Conservation (phyloP, 1,284 basidiomycete genomes). For the Mycena citricolor region DNA sequence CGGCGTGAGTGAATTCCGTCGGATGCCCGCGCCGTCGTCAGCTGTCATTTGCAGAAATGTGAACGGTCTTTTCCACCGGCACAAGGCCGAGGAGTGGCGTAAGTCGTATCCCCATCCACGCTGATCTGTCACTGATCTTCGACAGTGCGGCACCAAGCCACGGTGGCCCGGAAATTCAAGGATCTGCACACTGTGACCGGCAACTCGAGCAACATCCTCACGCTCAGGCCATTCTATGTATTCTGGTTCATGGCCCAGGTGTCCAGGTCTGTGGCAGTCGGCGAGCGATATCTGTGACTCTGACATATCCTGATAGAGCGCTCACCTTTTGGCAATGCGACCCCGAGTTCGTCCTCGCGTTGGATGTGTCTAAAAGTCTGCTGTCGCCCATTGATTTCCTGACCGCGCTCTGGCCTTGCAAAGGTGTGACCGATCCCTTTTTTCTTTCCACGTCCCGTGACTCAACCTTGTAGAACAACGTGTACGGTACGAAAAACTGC, state of each 20-base stretch:
- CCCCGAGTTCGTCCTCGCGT: slow-evolving; percentile 55
- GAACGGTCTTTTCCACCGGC: slow-evolving; percentile 54
- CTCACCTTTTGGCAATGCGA: slow-evolving; percentile 65
- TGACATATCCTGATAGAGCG: slow-evolving; percentile 38
- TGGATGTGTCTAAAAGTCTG: slow-evolving; percentile 65
- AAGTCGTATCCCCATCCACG: slow-evolving; percentile 33
- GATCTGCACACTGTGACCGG: slow-evolving; percentile 63
- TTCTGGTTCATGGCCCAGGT: slow-evolving; percentile 81
- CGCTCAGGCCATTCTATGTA: slow-evolving; percentile 63
- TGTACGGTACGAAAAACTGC: slow-evolving; percentile 45
- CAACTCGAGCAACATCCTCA: slow-evolving; percentile 50
- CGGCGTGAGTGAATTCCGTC: slow-evolving; percentile 44
- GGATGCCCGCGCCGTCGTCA: no score
- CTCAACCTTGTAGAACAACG: slow-evolving; percentile 48
- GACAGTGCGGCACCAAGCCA: slow-evolving; percentile 62
- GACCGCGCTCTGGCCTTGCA: slow-evolving; percentile 62
- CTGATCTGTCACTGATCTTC: slow-evolving; percentile 11
- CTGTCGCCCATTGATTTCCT: slow-evolving; percentile 64
- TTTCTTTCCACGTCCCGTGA: slow-evolving; percentile 4
- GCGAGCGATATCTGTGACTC: not conserved
- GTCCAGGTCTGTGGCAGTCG: slow-evolving; percentile 46
- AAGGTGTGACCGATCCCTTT: slow-evolving; percentile 7
- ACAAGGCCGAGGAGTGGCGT: slow-evolving; percentile 76
- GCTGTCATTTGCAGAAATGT: slow-evolving; percentile 40
- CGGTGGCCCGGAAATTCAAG: slow-evolving; percentile 60